Evolutionary conservation across 225 moss, liverwort and hornwort species (phyloP), one percentile per base, ranked within the genome.

Genomic region (Pseudisothecium myosuroides): DNA sequence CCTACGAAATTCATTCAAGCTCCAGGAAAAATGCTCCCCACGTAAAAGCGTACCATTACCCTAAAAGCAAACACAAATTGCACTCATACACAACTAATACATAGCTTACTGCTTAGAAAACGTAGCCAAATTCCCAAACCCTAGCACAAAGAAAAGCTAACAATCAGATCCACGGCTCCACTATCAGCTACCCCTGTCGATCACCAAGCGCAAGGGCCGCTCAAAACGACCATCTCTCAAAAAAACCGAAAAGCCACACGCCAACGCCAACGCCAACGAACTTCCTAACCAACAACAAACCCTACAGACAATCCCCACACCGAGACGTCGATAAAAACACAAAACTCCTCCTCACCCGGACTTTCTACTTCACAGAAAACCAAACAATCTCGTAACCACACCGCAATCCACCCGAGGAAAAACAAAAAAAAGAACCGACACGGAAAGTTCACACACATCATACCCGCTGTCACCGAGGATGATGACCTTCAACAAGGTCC

Each of bases 391-490:
- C 61, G 39, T 52, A 58, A 78, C 31, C 84, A 65, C 43, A 75
- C 63, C 9, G 41, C 64, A 81, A 88, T 56, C 84, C 21, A 88
- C 76, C 67, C 37, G 12, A 52, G 36, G 34, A 23, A 13, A 28
- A n/a, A n/a, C n/a, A n/a, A n/a, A 17, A 28, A n/a, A 24, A 64
- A 66, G 43, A 50, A 41, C 50, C 50, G 26, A 49, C 23, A 23
- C 45, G 29, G 41, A 54, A 26, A 52, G 21, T 8, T 11, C 52
- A 36, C 17, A 78, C 52, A 36, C 17, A 78, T 13, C 88, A 62
- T 94, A 98, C 97, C 97, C 96, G 95, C 97, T 98, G 90, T 98
- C 98, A 90, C 97, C 97, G 83, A 97, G 98, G 94, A 97, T 98
- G 93, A 98, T 97, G 66, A 97, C 97, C 94, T 98, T 98, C 65